These are phyloP conservation scores for Globisporangium canariense DNA, from an alignment of 352 stramenopile genomes.

Conservation along the genomic window DNA sequence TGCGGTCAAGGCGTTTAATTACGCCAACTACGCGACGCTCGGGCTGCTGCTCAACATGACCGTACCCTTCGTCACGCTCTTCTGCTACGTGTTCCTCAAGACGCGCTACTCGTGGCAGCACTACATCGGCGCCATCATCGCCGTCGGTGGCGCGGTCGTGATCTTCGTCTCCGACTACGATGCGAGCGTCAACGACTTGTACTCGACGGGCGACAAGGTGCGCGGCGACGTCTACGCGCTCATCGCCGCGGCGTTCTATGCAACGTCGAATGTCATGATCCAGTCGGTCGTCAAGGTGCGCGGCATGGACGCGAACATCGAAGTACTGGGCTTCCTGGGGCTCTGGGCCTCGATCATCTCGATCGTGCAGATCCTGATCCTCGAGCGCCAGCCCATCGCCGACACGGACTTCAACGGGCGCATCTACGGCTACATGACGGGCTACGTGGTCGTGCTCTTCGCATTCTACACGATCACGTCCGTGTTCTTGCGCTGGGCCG, in stretches of 20 bases:
- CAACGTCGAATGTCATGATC: conserved; percentile 71
- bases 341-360: conserved; percentile 51
- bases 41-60: conserved; percentile 68
- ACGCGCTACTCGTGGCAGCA: conserved; percentile 54
- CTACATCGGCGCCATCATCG: conserved; percentile 44
- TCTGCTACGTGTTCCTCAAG: conserved; percentile 68
- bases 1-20: conserved; percentile 66
- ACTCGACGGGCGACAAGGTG: conserved; percentile 32
- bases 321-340: conserved; percentile 51
- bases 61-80: conserved; percentile 61
- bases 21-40: conserved; percentile 65
- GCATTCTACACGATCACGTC: conserved; percentile 62
- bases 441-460: conserved; percentile 56
- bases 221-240: conserved; percentile 60
- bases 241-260: conserved; percentile 56
- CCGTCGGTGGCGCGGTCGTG: conserved; percentile 40
- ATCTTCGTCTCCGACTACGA: conserved; percentile 63
- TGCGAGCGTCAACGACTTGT: conserved; percentile 32
- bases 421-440: conserved; percentile 54
- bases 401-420: conserved; percentile 40
- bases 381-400: conserved; percentile 42
- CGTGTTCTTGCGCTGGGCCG: conserved; percentile 51
- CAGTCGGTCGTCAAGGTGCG: conserved; percentile 62
- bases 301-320: conserved; percentile 53
- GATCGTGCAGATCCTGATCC: conserved; percentile 46